Conservation (phyloP, 176 grass and related monocot genomes). For the Oryza rufipogon region DNA sequence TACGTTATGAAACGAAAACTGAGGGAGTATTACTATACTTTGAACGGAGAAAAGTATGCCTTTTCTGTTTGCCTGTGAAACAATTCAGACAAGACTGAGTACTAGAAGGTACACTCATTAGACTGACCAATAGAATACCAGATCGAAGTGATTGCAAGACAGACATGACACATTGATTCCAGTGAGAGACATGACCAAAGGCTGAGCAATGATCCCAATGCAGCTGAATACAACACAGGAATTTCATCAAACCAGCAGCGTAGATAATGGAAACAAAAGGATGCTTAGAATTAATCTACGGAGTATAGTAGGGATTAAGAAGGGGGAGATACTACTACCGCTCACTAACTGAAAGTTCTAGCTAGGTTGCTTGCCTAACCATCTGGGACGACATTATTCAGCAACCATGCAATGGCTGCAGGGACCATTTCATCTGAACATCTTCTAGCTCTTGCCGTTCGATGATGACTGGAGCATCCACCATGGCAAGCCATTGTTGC, state of each 20-base stretch:
- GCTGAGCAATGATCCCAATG: slow-evolving; percentile 4
- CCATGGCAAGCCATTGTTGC: slow-evolving; percentile 2
- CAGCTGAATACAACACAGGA: neutral
- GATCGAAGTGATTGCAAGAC: neutral
- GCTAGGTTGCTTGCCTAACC: neutral
- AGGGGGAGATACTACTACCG: neutral
- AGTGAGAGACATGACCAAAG: neutral
- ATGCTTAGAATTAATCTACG: no score
- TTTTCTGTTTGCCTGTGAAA: no score
- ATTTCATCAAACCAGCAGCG: neutral
- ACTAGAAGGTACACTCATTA: neutral
- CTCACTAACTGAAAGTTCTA: neutral
- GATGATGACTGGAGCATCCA: slow-evolving; percentile 25
- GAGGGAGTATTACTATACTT: no score
- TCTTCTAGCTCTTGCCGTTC: slow-evolving; percentile 12
- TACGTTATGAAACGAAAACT: no score
- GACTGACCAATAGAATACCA: neutral
- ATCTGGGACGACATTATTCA: slow-evolving; percentile 4
- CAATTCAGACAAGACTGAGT: neutral
- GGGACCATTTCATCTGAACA: neutral
- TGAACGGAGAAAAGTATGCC: no score
- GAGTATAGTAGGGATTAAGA: neutral
- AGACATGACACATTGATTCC: neutral
- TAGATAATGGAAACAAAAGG: neutral
- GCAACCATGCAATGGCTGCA: neutral